Evolutionary conservation across 73 alveolate genomes (phyloP), one percentile per base, ranked within the genome.

Genomic region (Breviolum minutum): DNA sequence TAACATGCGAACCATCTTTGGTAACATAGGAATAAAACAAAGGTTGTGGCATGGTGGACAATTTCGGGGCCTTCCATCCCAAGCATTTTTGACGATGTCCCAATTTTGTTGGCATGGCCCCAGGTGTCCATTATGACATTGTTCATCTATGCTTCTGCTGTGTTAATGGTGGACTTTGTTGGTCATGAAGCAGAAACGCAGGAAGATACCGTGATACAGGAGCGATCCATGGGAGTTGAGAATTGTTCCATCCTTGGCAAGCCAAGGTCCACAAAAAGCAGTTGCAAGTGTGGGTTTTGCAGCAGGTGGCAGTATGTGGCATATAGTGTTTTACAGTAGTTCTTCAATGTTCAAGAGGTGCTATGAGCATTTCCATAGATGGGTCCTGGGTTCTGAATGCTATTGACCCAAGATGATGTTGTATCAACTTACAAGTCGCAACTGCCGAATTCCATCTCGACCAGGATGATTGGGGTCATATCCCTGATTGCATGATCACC

Each of bases 111-210:
- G 62, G 62, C 63, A n/a, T 77, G 20, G 5, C 64, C n/a, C 16
- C 80, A 61, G 77, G 98, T 74, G 54, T 22, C 74, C 66, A 92
- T 92, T 63, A 74, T 92, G 90, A 66, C 98, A 19, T 24, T 92
- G 79, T 92, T 92, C 98, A 92, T 92, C 80, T 92, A 92, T 29
- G 98, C 98, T 27, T 73, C 86, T 13, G 71, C 98, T 32, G 87
- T 92, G 20, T n/a, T 92, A 14, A 92, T 92, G 98, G 98, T 92
- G 80, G 98, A 92, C 62, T 92, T 92, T 30, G 98, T 92, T 13
- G 98, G 98, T 14, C 89, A 63, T 26, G 76, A 81, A 64, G 98
- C 26, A 73, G 98, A 92, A 32, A 92, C 98, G 68, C 69, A 92
- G 30, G 66, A n/a, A 13, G 98, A 92, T 76, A 81, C 82, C 29